Percentiles rank a stretch among this genome's conserved stretches.
These are phyloP conservation scores for Candida sp. DNA, from an alignment of 1,139 yeast species.

Conservation along the genomic window DNA sequence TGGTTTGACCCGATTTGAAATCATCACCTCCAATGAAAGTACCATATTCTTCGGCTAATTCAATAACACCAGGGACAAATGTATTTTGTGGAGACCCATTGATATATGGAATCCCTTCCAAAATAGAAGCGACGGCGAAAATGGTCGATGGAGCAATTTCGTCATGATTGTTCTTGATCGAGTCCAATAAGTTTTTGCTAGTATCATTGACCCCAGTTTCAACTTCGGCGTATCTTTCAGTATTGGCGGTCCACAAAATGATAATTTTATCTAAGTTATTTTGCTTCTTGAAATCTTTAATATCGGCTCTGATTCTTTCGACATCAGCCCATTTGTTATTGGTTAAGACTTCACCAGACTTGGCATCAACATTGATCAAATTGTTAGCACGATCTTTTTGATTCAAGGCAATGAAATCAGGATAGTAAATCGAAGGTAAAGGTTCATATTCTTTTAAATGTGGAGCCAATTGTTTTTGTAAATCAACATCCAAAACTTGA, in stretches of 20 bases:
- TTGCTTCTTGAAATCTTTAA: conserved; percentile 69
- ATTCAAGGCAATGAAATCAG: conserved; percentile 95
- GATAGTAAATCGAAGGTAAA: conserved; percentile 84
- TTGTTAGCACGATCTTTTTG: conserved; percentile 93
- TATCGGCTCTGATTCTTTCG: conserved; percentile 81
- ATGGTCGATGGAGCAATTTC: conserved; percentile 91
- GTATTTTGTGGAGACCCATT: conserved; percentile 98
- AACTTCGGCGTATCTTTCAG: conserved; percentile 87
- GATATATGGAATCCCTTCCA: conserved; percentile 85
- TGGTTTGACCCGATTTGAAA: conserved; percentile 96
- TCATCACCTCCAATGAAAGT: conserved; percentile 95
- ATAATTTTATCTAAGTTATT: conserved; percentile 83
- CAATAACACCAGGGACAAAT: conserved; percentile 92
- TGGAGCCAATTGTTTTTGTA: conserved; percentile 74
- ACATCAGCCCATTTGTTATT: conserved; percentile 87
- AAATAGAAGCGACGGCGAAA: conserved; percentile 89
- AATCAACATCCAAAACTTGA: conserved; percentile 79
- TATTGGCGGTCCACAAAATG: conserved; percentile 96
- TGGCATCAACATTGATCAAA: conserved; percentile 54
- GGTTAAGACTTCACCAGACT: conserved; percentile 48
- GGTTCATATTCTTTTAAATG: conserved; percentile 66
- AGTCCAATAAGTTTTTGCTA: conserved; percentile 68
- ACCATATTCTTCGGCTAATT: conserved; percentile 75
- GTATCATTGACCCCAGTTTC: conserved; percentile 84
- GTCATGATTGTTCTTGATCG: conserved; percentile 74